Base-by-base conservation (phyloP, 2,329 filamentous ascomycete species). In the Helicocarpus griseus region DNA sequence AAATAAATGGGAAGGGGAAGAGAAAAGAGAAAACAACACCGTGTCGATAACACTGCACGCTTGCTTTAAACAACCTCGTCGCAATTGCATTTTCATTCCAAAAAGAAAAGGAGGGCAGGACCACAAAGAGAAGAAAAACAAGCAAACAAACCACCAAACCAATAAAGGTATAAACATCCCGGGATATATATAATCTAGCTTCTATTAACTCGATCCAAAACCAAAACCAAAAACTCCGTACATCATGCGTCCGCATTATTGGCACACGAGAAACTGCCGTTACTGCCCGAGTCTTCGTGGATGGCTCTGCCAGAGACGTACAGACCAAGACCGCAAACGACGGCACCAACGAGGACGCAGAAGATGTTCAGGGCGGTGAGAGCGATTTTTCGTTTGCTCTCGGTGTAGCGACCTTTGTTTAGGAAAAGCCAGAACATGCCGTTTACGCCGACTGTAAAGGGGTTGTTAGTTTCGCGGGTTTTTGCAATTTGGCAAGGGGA, bases 361-460 rank as follows among this genome's bases (percentile, higher is more conserved):
- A 67, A 33, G 0, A 63, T 56, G 53, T 79, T 78, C 22, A 76
- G n/a, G 4, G 71, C 50, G 3, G 72, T 72, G 22, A 77, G 60
- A 2, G 56, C 51, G 24, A 70, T 71, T 61, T 77, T 79, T 41
- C 66, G 63, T 54, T 64, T 68, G 35, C 65, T 69, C 26, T 65
- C 65, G 44, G 70, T 70, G 61, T 65, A 71, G 13, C 58, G 57
- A 1, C 69, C 72, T 49, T 65, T 63, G 56, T 78, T 73, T 53
- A 80, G 65, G 55, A 71, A 72, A 49, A 77, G 57, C 72, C 73
- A 76, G 56, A 76, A 72, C 2, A 69, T 57, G 7, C 68, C 72
- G 19, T 67, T 68, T 2, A 77, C 59, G 1, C 71, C 71, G 57
- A 70, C 53, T 58, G 35, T 49, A n/a, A n/a, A n/a, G n/a, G n/a